Conservation (phyloP, 2,329 filamentous ascomycete species). For the Penicillium sp. region DNA sequence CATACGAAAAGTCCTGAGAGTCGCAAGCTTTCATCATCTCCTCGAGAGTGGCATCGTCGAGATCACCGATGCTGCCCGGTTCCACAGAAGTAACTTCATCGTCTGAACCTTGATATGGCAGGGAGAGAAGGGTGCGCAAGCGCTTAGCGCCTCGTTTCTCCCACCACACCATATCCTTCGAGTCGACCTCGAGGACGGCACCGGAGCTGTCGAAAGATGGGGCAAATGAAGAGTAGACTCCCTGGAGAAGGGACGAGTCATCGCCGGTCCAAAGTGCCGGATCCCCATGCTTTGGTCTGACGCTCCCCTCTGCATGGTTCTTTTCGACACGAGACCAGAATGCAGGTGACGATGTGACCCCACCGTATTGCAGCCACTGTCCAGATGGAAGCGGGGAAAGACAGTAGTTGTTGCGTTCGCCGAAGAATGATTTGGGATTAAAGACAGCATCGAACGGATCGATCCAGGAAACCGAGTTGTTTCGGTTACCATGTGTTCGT, state of each 20-base stretch:
- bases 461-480: slow-evolving; percentile 37
- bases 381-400: slow-evolving; percentile 41
- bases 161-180: slow-evolving; percentile 49
- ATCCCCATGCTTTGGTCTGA: slow-evolving; percentile 26
- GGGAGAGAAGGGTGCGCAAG: slow-evolving; percentile 37
- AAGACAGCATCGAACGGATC: slow-evolving; percentile 42
- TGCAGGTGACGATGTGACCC: slow-evolving; percentile 37
- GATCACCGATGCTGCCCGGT: slow-evolving; percentile 33
- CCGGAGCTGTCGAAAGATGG: slow-evolving; percentile 47
- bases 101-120: slow-evolving; percentile 21
- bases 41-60: slow-evolving; percentile 41
- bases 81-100: slow-evolving; percentile 24
- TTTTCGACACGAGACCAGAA: slow-evolving; percentile 40
- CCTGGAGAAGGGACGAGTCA: slow-evolving; percentile 39
- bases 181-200: slow-evolving; percentile 42
- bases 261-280: slow-evolving; percentile 31
- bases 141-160: slow-evolving; percentile 40
- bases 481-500: slow-evolving; percentile 36
- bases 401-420: slow-evolving; percentile 42
- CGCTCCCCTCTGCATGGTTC: slow-evolving; percentile 24
- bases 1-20: slow-evolving; percentile 34
- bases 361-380: slow-evolving; percentile 46
- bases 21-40: slow-evolving; percentile 45
- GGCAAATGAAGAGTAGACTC: slow-evolving; percentile 51
- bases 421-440: slow-evolving; percentile 33